Base-by-base conservation (phyloP, 805 yeast genomes). In the Lachancea sp. region DNA sequence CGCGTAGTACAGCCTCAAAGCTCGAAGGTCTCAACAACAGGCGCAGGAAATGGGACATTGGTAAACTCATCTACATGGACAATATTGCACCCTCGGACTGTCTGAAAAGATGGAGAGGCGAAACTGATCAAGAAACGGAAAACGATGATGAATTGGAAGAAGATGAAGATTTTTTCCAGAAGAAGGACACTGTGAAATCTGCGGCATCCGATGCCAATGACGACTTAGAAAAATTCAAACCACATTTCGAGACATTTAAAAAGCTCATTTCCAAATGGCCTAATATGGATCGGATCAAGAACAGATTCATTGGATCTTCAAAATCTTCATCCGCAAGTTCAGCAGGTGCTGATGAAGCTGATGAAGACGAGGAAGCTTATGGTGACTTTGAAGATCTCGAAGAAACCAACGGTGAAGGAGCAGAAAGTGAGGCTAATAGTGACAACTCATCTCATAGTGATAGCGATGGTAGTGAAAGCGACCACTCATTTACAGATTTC, bases 21-120 rank as follows among this genome's bases (percentile, higher is more conserved):
- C 69, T 85, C 47, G 70, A 76, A 49, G 76, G 82, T n/a, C 52
- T 75, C 4, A 59, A 67, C 47, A 69, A 65, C 59, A 56, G 52
- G 37, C 72, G 67, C 55, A 77, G 72, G 65, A 71, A 69, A 47
- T 86, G 95, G 90, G 86, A 91, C 62, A 78, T 91, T 49, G 81
- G 82, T 54, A 86, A 85, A 58, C 68, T 91, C 45, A 69, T 93
- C 3, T 91, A 93, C 63, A 73, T 85, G 77, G 80, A 82, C 46
- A 83, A 86, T 53, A 72, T 88, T 35, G 77, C 79, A 11, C 90
- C 97, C 0, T 71, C 67, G 1, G 93, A 84, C 51, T 93, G 76
- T 29, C 70, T 87, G 38, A 69, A 68, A 34, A 75, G 90, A 64
- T 86, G 95, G 95, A 78, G 65, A 52, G 71, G 75, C 27, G 79